Conservation (phyloP, 2,329 filamentous ascomycete genomes). For the Gnomoniopsis sp. region DNA sequence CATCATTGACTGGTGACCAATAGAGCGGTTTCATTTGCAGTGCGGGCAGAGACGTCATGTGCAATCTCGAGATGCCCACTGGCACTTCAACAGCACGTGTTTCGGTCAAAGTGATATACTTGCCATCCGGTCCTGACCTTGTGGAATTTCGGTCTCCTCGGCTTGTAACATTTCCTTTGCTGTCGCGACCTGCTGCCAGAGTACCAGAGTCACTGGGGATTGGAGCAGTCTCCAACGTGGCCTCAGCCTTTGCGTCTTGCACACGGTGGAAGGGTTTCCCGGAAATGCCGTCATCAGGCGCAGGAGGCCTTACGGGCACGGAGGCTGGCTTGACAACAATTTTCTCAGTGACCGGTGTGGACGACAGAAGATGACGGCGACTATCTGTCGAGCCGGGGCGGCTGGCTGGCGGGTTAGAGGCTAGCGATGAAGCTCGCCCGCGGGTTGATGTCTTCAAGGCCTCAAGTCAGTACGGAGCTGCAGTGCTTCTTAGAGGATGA, state of each 20-base stretch:
- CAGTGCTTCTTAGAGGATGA: too few relatives aligned
- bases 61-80: constrained; percentile 85
- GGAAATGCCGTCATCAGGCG: constrained; percentile 48
- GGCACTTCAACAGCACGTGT: constrained; percentile 56
- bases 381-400: constrained; percentile 4
- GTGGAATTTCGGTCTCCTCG: not conserved
- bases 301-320: constrained; percentile 22
- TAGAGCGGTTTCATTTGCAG: constrained; percentile 95
- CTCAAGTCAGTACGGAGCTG: too few relatives aligned
- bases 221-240: not conserved
- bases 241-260: constrained; percentile 18
- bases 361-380: constrained; percentile 1
- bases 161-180: not conserved
- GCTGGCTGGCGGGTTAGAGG: constrained; percentile 1
- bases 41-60: constrained; percentile 79
- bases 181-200: not conserved
- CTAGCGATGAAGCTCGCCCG: constrained; percentile 16
- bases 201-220: too few relatives aligned
- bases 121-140: not conserved
- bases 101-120: not conserved
- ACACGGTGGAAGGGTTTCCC: constrained; percentile 53
- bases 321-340: constrained; percentile 16
- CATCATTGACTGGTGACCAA: constrained; percentile 91
- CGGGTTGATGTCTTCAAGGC: constrained; percentile 15
- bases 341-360: constrained; percentile 21